Base-by-base conservation (phyloP, 805 yeast species). In the Lipomyces mesembrius region DNA sequence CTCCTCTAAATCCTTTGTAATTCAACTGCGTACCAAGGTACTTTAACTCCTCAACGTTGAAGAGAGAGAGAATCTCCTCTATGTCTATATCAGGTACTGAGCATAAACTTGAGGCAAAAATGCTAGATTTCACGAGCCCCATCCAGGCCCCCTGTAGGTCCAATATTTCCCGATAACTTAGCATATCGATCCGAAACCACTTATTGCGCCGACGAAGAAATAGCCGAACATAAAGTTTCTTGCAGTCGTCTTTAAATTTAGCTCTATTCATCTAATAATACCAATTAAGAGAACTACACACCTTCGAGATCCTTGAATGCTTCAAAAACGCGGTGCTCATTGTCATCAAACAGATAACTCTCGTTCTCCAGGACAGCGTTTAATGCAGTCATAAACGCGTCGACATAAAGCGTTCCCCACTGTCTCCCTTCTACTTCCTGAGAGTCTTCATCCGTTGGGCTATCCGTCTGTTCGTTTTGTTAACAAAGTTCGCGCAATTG, bases 211-310 rank as follows among this genome's bases (percentile, higher is more conserved):
- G 63, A 8, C 73, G 57, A 54, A 70, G 55, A 55, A 70, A 70
- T 8, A 71, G 61, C 11, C 73, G 43, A 9, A 65, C 73, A 49
- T 65, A 71, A 3, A 71, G 63, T 25, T 64, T 66, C 52, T 63
- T 60, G 22, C 65, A 35, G n/a, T 66, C 68, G 12, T 57, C 68
- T 67, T 29, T 14, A 51, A 35, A 5, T n/a, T 11, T 17, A n/a
- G 34, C 34, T 22, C 64, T 49, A 7, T 8, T 6, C 49, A n/a
- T n/a, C 11, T 7, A n/a, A 25, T 17, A n/a, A 35, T 7, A 17
- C 8, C 17, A 22, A 17, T 5, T 14, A 43, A 4, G 39, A n/a
- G 22, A 43, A 43, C n/a, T n/a, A 14, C 49, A 43, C 11, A 67
- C 70, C 68, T 22, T 59, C 51, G 2, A 71, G 62, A 5, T 22